Evolutionary conservation across 192 early-diverging fungal genomes (phyloP).

Genomic region (Backusella australiensis): DNA sequence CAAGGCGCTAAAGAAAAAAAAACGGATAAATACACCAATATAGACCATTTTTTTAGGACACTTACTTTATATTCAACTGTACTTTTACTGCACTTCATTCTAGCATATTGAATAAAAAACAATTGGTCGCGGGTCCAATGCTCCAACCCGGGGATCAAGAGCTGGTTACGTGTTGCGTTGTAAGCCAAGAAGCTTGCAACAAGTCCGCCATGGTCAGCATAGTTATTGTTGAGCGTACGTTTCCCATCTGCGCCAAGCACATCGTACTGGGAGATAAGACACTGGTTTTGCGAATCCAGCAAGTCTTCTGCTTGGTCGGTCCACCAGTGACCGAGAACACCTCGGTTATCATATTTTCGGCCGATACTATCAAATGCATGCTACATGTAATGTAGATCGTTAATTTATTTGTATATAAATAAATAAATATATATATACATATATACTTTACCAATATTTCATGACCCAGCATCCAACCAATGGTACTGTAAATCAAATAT

Average conservation of each 20-base stretch:
- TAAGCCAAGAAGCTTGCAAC: slow-evolving; percentile 31
- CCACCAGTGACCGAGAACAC: slow-evolving; percentile 49
- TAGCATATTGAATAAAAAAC: slow-evolving; percentile 62
- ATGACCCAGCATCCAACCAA: slow-evolving; percentile 71
- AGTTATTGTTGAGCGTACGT: slow-evolving; percentile 57
- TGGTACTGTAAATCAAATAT: slow-evolving; percentile 63
- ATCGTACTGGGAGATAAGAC: slow-evolving; percentile 69
- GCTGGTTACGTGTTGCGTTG: slow-evolving; percentile 19
- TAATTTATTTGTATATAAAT: not conserved
- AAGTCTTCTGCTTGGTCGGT: slow-evolving; percentile 18
- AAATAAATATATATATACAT: not conserved
- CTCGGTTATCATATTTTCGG: slow-evolving; percentile 50
- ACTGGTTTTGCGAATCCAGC: slow-evolving; percentile 52
- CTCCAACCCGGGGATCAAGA: slow-evolving; percentile 43
- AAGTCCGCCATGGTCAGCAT: slow-evolving; percentile 65
- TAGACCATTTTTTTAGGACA: too few relatives aligned
- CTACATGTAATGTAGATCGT: slow-evolving; percentile 8
- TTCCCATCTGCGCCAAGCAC: slow-evolving; percentile 47
- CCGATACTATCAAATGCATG: slow-evolving; percentile 72
- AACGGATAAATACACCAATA: not conserved
- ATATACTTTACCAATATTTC: slow-evolving; percentile 52
- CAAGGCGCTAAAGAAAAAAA: not conserved
- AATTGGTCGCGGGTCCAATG: slow-evolving; percentile 53
- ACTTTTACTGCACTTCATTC: slow-evolving; percentile 58
- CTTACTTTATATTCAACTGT: slow-evolving; percentile 35